Conservation (phyloP, 495 filamentous ascomycete genomes). For the Neurospora terricola region DNA sequence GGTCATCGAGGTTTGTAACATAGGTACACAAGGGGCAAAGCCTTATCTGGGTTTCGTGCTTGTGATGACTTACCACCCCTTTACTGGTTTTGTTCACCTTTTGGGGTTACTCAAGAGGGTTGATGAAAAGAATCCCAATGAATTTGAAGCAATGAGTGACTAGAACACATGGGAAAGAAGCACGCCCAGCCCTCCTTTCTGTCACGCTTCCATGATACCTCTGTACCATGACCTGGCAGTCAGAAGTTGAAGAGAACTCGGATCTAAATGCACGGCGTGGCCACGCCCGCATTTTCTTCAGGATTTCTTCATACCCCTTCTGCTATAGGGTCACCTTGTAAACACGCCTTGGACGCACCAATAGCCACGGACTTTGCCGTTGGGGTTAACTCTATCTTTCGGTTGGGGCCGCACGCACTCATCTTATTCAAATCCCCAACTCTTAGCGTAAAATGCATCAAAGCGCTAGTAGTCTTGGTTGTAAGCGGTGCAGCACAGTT, state of each 20-base stretch:
- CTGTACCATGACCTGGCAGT: neutral
- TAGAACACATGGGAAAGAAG: neutral
- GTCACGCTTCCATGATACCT: neutral
- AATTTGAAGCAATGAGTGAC: neutral
- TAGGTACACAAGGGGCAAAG: too few species aligned
- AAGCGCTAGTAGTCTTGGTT: neutral
- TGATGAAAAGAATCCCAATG: neutral
- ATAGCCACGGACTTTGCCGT: neutral
- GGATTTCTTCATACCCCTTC: neutral
- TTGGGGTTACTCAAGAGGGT: too few species aligned
- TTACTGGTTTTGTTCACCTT: too few species aligned
- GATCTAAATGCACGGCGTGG: neutral
- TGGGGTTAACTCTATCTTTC: neutral
- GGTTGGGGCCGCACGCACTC: neutral
- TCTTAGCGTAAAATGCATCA: neutral
- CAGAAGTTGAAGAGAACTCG: neutral
- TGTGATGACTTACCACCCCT: too few species aligned
- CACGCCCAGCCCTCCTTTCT: accelerated
- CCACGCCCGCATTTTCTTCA: neutral
- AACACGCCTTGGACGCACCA: neutral
- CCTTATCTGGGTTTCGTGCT: too few species aligned
- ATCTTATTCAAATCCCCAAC: neutral
- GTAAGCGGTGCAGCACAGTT: neutral
- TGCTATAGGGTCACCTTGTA: neutral
- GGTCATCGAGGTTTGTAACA: neutral